Percentiles rank a stretch among this genome's conserved stretches.
Evolutionary conservation across 352 stramenopile genomes (phyloP).

Genomic region (Sclerospora graminicola): DNA sequence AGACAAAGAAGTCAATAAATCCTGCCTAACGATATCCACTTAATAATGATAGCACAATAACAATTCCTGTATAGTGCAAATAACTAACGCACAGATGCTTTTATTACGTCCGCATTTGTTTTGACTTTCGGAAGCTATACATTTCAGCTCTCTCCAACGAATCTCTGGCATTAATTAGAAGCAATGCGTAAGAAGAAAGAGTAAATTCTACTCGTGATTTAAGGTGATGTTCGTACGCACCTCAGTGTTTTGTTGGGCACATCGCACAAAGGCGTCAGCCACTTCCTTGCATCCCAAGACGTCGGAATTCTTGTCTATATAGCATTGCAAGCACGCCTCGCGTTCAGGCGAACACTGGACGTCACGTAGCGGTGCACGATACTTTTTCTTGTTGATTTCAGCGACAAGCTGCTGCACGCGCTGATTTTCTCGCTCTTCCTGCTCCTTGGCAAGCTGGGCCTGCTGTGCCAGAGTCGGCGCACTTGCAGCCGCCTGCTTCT

Average conservation of each 20-base stretch:
- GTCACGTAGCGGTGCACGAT: conserved; percentile 65
- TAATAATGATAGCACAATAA: too few species aligned
- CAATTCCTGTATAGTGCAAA: too few species aligned
- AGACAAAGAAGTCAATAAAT: conserved; percentile 1
- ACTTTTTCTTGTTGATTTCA: conserved; percentile 78
- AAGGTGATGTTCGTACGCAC: too few species aligned
- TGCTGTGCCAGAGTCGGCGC: conserved; percentile 28
- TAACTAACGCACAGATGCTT: background rate
- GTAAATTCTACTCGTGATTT: too few species aligned
- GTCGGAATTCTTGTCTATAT: conserved; percentile 73
- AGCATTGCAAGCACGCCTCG: conserved; percentile 77
- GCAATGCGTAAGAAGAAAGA: background rate
- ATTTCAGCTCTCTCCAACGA: conserved; percentile 53
- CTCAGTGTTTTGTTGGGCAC: conserved; percentile 73
- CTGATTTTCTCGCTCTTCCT: conserved; percentile 51
- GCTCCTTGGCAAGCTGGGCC: conserved; percentile 56
- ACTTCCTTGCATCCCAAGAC: conserved; percentile 82
- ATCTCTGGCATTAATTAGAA: conserved; percentile 32
- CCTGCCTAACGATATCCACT: too few species aligned
- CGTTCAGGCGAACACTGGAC: conserved; percentile 74
- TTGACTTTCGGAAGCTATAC: background rate
- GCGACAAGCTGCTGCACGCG: conserved; percentile 67
- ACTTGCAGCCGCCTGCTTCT: conserved; percentile 9
- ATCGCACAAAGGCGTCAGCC: conserved; percentile 75
- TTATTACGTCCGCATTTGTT: background rate